A percentile compares a stretch with the other conserved stretches of the same genome.
Conservation (phyloP, 2,329 filamentous ascomycete genomes). For the Phaeosphaeriaceae sp. region DNA sequence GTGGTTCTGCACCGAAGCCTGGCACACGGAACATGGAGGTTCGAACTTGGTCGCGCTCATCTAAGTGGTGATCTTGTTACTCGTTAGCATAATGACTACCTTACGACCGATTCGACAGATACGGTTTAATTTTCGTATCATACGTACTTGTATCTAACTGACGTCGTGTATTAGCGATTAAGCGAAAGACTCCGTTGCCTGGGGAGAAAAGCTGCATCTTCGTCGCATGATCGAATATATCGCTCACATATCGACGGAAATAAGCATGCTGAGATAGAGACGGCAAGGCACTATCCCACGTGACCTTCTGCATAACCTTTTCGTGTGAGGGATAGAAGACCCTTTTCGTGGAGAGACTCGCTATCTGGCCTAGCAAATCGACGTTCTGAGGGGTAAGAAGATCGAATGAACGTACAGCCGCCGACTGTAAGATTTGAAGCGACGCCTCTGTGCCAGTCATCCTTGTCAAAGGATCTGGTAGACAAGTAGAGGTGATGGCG, state of each 20-base stretch:
- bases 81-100: too few species aligned
- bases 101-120: too few species aligned
- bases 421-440: constrained; percentile 56
- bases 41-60: too few species aligned
- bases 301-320: constrained; percentile 53
- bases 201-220: constrained; percentile 24
- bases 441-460: constrained; percentile 64
- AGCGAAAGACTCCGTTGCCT: constrained; percentile 1
- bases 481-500: constrained; percentile 59
- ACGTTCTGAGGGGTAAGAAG: constrained; percentile 35
- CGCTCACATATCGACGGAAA: constrained; percentile 27
- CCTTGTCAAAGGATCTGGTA: constrained; percentile 57
- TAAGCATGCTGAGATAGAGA: constrained; percentile 38
- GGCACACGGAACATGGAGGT: too few species aligned
- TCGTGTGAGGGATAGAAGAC: constrained; percentile 53
- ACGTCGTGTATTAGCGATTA: too few species aligned
- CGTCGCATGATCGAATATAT: constrained; percentile 32
- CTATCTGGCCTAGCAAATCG: constrained; percentile 32
- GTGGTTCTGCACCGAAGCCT: too few species aligned
- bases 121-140: too few species aligned
- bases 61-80: too few species aligned
- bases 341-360: constrained; percentile 43
- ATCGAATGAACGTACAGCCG: constrained; percentile 57
- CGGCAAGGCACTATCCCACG: constrained; percentile 52
- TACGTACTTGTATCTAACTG: too few species aligned